A percentile compares a stretch with the other conserved stretches of the same genome.
Conservation (phyloP, 108 stramenopile species). For the Cyclostephanos tholiformis region DNA sequence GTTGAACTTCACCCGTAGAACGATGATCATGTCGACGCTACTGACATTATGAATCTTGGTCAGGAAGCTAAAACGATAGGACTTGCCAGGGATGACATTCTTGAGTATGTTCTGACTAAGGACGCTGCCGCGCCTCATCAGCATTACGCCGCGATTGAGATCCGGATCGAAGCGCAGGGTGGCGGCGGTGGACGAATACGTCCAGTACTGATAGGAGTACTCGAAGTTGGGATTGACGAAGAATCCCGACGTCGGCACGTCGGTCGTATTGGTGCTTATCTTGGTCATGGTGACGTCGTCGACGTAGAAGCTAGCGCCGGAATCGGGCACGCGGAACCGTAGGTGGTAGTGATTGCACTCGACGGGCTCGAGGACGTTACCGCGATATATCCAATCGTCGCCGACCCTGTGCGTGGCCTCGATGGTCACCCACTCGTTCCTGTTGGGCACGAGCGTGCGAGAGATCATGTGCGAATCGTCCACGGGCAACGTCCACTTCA, state of each 20-base stretch:
- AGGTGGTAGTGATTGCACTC: constrained; percentile 44
- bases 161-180: constrained; percentile 14
- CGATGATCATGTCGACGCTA: constrained; percentile 11
- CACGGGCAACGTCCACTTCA: constrained; percentile 16
- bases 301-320: constrained; percentile 24
- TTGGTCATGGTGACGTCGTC: constrained; percentile 36
- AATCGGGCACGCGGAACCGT: constrained; percentile 21
- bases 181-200: constrained; percentile 1
- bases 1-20: constrained; percentile 28
- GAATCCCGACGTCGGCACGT: constrained; percentile 15
- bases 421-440: constrained; percentile 32
- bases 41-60: constrained; percentile 7
- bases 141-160: constrained; percentile 20
- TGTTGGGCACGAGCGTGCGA: constrained; percentile 20
- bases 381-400: constrained; percentile 37
- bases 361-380: constrained; percentile 17
- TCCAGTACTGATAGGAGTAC: constrained; percentile 25
- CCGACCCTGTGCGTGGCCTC: constrained; percentile 37
- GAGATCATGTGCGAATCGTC: constrained; percentile 41
- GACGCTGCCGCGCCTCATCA: constrained; percentile 14
- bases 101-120: constrained; percentile 27
- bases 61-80: constrained; percentile 21
- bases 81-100: constrained; percentile 17
- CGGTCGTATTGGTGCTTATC: too few species aligned
- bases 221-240: constrained; percentile 38